Evolutionary conservation across 768 basidiomycete species (phyloP), one percentile per base, ranked within the genome.

Genomic region (Cystobasidium ongulense): DNA sequence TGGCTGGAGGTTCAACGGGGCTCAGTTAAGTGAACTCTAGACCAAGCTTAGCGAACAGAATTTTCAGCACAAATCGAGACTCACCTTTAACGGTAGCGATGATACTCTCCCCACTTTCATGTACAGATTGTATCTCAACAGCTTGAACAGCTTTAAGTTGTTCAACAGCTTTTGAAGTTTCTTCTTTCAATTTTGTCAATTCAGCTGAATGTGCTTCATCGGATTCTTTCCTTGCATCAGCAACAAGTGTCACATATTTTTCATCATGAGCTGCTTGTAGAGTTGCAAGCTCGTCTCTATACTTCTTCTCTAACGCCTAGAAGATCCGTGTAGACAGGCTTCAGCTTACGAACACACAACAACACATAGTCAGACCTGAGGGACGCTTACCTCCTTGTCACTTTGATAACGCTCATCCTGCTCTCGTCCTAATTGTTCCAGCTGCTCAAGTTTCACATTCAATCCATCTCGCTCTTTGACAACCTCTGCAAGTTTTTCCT

Each of bases 71-170:
- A 38, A 38, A 27, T 31, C 2, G 3, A 38, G 36, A 61, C 63
- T 38, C 10, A 64, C 63, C 63, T 25, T 25, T 27, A 35, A 25
- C 25, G n/a, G 63, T 36, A 41, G 63, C 10, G 18, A 64, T 25
- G 5, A 41, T 27, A 25, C 33, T 36, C 23, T 64, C 63, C 2
- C 36, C 41, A 38, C 63, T 46, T 25, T 46, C 41, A 27, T 35
- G 25, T 5, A 59, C 33, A 27, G 57, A 29, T 8, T 59, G 25
- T 59, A 59, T 7, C 29, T 59, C 57, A 59, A 59, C 57, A 59
- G 57, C 57, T 17, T 59, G 57, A 59, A 35, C 57, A 59, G 27
- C 57, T 59, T 59, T 59, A 27, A 59, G 27, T 21, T 59, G 57
- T 59, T 59, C 57, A 15, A 59, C 25, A 7, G 57, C 57, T 59